Conservation (phyloP, 139 green algal species). For the Pseudopediastrum boryanum region DNA sequence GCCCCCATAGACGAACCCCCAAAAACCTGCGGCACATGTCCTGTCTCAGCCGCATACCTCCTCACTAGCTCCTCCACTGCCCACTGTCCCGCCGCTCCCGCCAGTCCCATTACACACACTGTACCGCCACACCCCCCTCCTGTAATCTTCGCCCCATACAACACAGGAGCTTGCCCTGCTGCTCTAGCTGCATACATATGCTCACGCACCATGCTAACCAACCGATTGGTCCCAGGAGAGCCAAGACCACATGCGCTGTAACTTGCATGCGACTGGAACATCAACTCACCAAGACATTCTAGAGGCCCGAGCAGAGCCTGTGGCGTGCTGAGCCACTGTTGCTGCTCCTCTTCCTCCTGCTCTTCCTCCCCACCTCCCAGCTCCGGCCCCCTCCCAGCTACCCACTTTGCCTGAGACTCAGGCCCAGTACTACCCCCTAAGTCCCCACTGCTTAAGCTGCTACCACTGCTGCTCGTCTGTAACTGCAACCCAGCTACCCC, state of each 20-base stretch:
- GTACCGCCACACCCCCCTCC: constrained; percentile 90
- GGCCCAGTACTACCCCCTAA: no score
- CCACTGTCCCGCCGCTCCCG: constrained; percentile 26
- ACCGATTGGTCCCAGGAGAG: constrained; percentile 42
- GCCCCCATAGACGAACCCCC: constrained; percentile 13
- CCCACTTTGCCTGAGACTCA: no score
- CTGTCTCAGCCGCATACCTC: constrained; percentile 29
- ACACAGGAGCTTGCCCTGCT: constrained; percentile 20
- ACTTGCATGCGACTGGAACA: constrained; percentile 81
- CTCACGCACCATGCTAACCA: constrained; percentile 77
- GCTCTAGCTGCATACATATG: constrained; percentile 42
- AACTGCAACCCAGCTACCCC: no score
- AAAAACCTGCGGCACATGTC: constrained; percentile 33
- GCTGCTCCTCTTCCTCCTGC: constrained; percentile 17
- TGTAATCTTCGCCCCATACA: constrained; percentile 96
- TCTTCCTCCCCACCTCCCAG: constrained; percentile 21
- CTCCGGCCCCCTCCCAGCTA: constrained; percentile 13
- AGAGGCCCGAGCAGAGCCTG: constrained; percentile 20
- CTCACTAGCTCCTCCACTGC: constrained; percentile 28
- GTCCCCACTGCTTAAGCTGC: no score
- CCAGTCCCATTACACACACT: constrained; percentile 75
- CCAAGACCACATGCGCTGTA: constrained; percentile 62
- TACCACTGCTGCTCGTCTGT: no score
- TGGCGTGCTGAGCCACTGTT: constrained; percentile 8
- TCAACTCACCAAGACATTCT: constrained; percentile 87